Conservation (phyloP, 2,329 filamentous ascomycete species). For the Elsinoe perseae region DNA sequence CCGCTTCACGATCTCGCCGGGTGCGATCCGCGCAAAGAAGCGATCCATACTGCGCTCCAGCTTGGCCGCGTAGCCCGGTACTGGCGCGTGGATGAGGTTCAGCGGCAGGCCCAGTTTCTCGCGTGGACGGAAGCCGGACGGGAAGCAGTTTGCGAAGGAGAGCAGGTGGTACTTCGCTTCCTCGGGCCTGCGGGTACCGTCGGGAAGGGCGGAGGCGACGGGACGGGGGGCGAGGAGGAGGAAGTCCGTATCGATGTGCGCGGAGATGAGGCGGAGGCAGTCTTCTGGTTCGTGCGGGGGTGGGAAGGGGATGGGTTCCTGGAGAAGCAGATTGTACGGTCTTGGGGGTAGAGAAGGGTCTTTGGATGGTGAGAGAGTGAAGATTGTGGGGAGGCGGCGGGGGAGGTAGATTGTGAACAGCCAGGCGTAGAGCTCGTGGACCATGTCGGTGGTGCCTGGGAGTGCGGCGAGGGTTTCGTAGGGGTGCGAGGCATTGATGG, state of each 20-base stretch:
- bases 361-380: conserved; percentile 29
- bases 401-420: conserved; percentile 50
- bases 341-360: conserved; percentile 26
- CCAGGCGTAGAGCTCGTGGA: conserved; percentile 51
- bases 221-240: conserved; percentile 40
- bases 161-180: conserved; percentile 46
- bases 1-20: conserved; percentile 49
- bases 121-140: conserved; percentile 51
- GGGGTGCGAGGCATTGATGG: conserved; percentile 39
- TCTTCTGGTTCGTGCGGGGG: conserved; percentile 41
- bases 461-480: conserved; percentile 35
- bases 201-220: background rate
- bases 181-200: conserved; percentile 20
- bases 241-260: conserved; percentile 53
- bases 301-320: conserved; percentile 24
- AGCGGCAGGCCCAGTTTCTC: conserved; percentile 48
- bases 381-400: conserved; percentile 46
- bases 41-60: conserved; percentile 54
- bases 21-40: conserved; percentile 49
- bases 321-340: conserved; percentile 20
- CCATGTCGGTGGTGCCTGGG: conserved; percentile 37
- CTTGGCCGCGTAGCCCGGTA: conserved; percentile 51
- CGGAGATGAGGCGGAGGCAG: conserved; percentile 21
- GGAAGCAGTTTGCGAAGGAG: conserved; percentile 51
- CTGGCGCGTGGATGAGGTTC: conserved; percentile 50